Base-by-base conservation (phyloP, 1,139 yeast genomes). In the Candida freyschussii region DNA sequence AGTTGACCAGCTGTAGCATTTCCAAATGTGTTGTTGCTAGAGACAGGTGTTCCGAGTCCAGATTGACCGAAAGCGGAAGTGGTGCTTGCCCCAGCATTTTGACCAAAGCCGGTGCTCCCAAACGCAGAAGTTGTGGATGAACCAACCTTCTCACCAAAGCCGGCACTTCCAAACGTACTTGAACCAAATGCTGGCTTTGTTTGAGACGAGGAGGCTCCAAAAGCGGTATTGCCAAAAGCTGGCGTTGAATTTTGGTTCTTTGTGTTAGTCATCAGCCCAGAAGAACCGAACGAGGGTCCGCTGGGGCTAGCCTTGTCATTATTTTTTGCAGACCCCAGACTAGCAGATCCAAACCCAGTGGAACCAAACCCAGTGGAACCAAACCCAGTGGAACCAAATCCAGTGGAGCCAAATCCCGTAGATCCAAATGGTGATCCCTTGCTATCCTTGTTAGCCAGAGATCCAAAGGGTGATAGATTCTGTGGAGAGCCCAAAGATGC, bases 371-470 rank as follows among this genome's bases (percentile, higher is more conserved):
- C 39, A n/a, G 40, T 14, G 6, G 36, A 33, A 6, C 50, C 46
- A 40, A 43, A 43, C 2, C 43, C 45, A 7, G 37, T 4, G 11
- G 34, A 12, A 12, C 35, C 30, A 21, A 32, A 16, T 3, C 24
- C 16, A 13, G 35, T 7, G n/a, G 8, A 7, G 5, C 29, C 29
- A 20, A 27, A 26, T 7, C 29, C 30, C 6, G 34, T 19, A 10
- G 39, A 34, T 13, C 52, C 50, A 43, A 37, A 40, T 8, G 39
- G 39, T 9, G 44, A 27, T 8, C n/a, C n/a, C n/a, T n/a, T n/a
- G 26, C 16, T 9, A 29, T 18, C 15, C 33, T 18, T n/a, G 26
- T 21, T 7, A 16, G 14, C 23, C 19, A 21, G 15, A 21, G 32
- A 24, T 13, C 34, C 34, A 18, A 31, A 31, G 5, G 30, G 10